Percentiles rank a stretch among this genome's conserved stretches.
Evolutionary conservation across 768 basidiomycete genomes (phyloP).

Genomic region (Lactarius deliciosus): DNA sequence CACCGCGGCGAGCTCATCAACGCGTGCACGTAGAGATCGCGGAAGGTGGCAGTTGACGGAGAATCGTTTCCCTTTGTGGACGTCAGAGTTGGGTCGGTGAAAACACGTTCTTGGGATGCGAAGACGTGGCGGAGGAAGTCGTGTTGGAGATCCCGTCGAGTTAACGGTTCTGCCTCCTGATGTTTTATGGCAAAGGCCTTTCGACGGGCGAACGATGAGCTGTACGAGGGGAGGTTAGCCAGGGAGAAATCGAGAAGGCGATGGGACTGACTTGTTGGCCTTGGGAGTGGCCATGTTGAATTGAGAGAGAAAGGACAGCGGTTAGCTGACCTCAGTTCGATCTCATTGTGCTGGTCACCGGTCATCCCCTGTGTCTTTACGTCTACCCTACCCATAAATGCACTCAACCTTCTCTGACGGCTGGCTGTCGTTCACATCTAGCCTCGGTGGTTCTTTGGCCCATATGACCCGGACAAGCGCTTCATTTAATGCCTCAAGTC

Average conservation of each 20-base stretch:
- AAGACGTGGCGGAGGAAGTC: conserved; percentile 48
- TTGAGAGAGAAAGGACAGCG: neutral
- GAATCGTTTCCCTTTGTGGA: conserved; percentile 34
- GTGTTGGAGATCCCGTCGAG: conserved; percentile 66
- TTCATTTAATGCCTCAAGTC: neutral
- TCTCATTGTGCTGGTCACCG: neutral
- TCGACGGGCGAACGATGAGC: conserved; percentile 45
- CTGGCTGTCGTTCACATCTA: neutral
- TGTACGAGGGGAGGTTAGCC: conserved; percentile 30
- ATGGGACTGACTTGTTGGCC: conserved; percentile 26
- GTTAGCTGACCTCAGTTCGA: conserved; percentile 4
- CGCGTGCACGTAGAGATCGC: conserved; percentile 49
- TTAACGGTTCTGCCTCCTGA: conserved; percentile 64
- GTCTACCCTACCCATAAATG: too few relatives aligned
- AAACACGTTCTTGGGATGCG: conserved; percentile 47
- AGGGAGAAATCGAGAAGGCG: neutral
- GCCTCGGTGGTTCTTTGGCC: neutral
- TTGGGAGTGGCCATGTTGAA: conserved; percentile 28
- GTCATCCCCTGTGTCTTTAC: neutral
- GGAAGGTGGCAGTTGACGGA: conserved; percentile 42
- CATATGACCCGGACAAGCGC: neutral
- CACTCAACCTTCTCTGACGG: neutral
- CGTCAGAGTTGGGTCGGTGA: conserved; percentile 57
- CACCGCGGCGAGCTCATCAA: conserved; percentile 59
- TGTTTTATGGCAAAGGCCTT: conserved; percentile 48